Evolutionary conservation across 805 yeast genomes (phyloP).

Genomic region (Starmera pachycereana): DNA sequence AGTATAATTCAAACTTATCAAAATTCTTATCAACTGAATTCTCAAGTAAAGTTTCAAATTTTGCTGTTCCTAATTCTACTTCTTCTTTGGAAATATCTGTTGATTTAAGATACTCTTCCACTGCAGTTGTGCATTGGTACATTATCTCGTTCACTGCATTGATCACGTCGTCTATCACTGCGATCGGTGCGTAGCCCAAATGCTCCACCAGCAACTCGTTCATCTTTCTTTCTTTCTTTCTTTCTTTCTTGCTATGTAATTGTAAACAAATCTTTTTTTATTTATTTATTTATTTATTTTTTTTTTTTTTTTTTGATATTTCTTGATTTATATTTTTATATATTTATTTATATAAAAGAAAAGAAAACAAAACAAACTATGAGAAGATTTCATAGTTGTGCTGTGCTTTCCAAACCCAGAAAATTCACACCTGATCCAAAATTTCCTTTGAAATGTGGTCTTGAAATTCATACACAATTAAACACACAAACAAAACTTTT

Average conservation of each 20-base stretch:
- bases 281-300: background rate
- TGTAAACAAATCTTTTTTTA: background rate
- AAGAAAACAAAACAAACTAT: background rate
- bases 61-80: slow-evolving; percentile 61
- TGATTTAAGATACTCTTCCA: slow-evolving; percentile 51
- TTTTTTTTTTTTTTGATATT: too few relatives aligned
- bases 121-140: slow-evolving; percentile 71
- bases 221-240: slow-evolving; percentile 9
- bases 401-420: too few relatives aligned
- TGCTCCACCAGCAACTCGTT: slow-evolving; percentile 70
- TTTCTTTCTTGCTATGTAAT: background rate
- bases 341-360: too few relatives aligned
- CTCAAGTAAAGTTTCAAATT: slow-evolving; percentile 67
- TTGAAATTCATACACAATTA: slow-evolving; percentile 90
- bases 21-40: slow-evolving; percentile 70
- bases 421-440: too few relatives aligned
- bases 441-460: slow-evolving; percentile 58
- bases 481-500: slow-evolving; percentile 68
- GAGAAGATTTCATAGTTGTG: too few relatives aligned
- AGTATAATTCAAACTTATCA: slow-evolving; percentile 78
- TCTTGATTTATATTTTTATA: too few relatives aligned
- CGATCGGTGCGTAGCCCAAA: slow-evolving; percentile 73
- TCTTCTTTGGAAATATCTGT: slow-evolving; percentile 17
- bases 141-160: slow-evolving; percentile 78
- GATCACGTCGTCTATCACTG: slow-evolving; percentile 77